Percentiles rank a stretch among this genome's conserved stretches.
These are phyloP conservation scores for Triangularia setosa DNA, from an alignment of 2,329 filamentous ascomycete genomes.

Conservation along the genomic window DNA sequence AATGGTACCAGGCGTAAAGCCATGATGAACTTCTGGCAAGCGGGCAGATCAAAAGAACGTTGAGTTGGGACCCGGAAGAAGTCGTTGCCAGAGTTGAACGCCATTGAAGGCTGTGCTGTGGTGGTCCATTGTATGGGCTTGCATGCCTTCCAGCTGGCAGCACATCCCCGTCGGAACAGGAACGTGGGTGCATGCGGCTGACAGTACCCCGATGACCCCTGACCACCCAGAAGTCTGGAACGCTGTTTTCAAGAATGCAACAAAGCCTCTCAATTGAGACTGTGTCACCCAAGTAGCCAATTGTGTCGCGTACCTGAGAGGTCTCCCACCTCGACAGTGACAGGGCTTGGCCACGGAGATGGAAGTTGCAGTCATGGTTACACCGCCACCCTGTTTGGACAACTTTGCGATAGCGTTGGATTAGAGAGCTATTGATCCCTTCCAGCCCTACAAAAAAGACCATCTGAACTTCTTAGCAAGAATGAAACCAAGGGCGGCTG, in stretches of 20 bases:
- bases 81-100: neutral
- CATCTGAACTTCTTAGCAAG: no score
- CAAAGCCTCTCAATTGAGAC: neutral
- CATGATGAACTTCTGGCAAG: neutral
- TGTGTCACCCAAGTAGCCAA: neutral
- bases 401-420: neutral
- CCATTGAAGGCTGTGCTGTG: neutral
- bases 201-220: neutral
- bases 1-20: neutral
- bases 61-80: neutral
- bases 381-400: neutral
- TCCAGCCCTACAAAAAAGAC: no score
- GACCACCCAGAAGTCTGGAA: slow-evolving; percentile 2
- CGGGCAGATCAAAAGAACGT: neutral
- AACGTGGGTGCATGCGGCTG: neutral
- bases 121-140: neutral
- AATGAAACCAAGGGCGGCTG: no score
- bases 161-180: neutral
- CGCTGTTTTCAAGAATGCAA: neutral
- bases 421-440: no score
- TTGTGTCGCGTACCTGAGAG: neutral
- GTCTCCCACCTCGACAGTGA: neutral
- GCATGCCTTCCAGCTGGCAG: neutral
- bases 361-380: neutral
- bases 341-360: neutral